Evolutionary conservation across 2,329 filamentous ascomycete species (phyloP).

Genomic region (Stagonosporopsis rhizophila): DNA sequence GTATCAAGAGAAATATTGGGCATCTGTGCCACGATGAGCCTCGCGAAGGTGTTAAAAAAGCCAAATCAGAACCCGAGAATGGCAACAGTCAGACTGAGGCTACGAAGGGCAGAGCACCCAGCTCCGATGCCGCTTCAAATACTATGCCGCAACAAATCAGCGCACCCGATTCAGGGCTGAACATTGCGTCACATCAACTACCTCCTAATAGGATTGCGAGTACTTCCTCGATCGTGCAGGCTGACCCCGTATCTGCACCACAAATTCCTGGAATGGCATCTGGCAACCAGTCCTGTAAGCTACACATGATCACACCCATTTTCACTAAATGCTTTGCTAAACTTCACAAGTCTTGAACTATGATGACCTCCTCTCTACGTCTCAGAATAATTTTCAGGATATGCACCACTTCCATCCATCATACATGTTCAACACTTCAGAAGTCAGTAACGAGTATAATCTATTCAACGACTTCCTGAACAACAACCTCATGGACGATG

Average conservation of each 20-base stretch:
- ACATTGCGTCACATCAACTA: slow-evolving; percentile 46
- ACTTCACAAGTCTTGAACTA: slow-evolving; percentile 72
- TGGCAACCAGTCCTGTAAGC: slow-evolving; percentile 79
- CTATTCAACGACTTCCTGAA: slow-evolving; percentile 95
- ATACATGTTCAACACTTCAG: slow-evolving; percentile 93
- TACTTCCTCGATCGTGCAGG: slow-evolving; percentile 73
- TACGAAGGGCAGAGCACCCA: slow-evolving; percentile 38
- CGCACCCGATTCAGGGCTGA: slow-evolving; percentile 48
- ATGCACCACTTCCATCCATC: slow-evolving; percentile 93
- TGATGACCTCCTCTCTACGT: slow-evolving; percentile 76
- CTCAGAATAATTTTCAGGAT: slow-evolving; percentile 87
- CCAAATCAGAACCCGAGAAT: slow-evolving; percentile 64
- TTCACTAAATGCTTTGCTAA: slow-evolving; percentile 38
- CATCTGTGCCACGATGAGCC: slow-evolving; percentile 98
- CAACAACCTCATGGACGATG: slow-evolving; percentile 83
- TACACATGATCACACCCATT: slow-evolving; percentile 30
- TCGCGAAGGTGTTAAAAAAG: slow-evolving; percentile 81
- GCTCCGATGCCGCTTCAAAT: slow-evolving; percentile 38
- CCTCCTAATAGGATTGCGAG: slow-evolving; percentile 46
- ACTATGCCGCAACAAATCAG: slow-evolving; percentile 38
- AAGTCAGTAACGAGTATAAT: slow-evolving; percentile 96
- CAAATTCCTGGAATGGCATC: slow-evolving; percentile 67
- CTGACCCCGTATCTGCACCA: slow-evolving; percentile 70
- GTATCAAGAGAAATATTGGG: slow-evolving; percentile 98
- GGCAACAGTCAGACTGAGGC: slow-evolving; percentile 40